Evolutionary conservation across 1,139 yeast species (phyloP).

Genomic region (Meyerozyma guilliermondii): DNA sequence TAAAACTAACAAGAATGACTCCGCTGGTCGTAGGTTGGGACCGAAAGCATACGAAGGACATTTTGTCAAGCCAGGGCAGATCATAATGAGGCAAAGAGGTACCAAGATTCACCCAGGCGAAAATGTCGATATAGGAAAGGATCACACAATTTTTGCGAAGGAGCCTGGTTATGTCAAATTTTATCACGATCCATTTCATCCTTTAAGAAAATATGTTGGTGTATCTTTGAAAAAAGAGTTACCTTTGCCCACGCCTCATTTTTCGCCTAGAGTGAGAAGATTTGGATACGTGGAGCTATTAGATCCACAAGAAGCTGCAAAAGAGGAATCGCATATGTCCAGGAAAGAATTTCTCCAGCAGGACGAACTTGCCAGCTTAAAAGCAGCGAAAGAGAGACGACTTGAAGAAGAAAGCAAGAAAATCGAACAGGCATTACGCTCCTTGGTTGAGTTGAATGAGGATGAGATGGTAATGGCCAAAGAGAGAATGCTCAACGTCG

Average conservation of each 20-base stretch:
- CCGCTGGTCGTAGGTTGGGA: constrained; percentile 93
- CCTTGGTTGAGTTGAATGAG: constrained; percentile 21
- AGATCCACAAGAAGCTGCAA: constrained; percentile 46
- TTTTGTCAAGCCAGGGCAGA: constrained; percentile 71
- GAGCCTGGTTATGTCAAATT: constrained; percentile 94
- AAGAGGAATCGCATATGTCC: constrained; percentile 53
- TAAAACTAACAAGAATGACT: constrained; percentile 86
- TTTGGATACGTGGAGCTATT: constrained; percentile 64
- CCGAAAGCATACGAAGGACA: constrained; percentile 80
- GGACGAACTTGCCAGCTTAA: constrained; percentile 10
- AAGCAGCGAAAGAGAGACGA: constrained; percentile 2
- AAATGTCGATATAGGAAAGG: constrained; percentile 85
- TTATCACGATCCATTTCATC: constrained; percentile 96
- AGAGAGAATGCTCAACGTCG: constrained; percentile 46
- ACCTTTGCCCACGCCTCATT: constrained; percentile 81
- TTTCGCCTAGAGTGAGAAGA: constrained; percentile 79
- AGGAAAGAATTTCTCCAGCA: constrained; percentile 59
- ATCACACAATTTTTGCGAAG: constrained; percentile 84
- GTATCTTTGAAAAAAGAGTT: constrained; percentile 65
- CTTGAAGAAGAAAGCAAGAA: not conserved
- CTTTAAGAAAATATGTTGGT: constrained; percentile 86
- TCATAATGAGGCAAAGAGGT: constrained; percentile 92
- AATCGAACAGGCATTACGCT: constrained; percentile 1
- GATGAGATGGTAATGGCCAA: constrained; percentile 36
- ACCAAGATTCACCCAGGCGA: constrained; percentile 96